A percentile compares a stretch with the other conserved stretches of the same genome.
phyloP scores from a whole-genome alignment of 2,329 filamentous ascomycete genomes.

The Fusarium foetens region DNA sequence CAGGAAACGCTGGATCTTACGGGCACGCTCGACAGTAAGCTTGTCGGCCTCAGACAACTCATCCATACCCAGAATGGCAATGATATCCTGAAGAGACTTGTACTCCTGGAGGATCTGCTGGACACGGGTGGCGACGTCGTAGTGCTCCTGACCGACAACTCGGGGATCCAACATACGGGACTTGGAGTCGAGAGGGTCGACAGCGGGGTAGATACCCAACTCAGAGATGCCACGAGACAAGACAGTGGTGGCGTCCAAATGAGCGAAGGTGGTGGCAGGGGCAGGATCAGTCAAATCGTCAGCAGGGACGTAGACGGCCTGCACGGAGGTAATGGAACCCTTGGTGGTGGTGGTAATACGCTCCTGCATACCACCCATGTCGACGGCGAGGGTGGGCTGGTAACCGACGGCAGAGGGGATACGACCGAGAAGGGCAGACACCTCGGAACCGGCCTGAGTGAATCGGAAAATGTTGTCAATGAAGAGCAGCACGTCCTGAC shows the following conservation, averaged over 20 bases:
- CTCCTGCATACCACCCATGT: constrained; percentile 99
- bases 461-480: constrained; percentile 99
- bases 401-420: constrained; percentile 99
- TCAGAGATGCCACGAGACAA: constrained; percentile 99
- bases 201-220: constrained; percentile 99
- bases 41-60: constrained; percentile 99
- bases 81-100: constrained; percentile 99
- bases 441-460: constrained; percentile 99
- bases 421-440: constrained; percentile 98
- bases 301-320: constrained; percentile 99
- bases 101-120: constrained; percentile 99
- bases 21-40: constrained; percentile 99
- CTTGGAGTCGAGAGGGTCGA: constrained; percentile 99
- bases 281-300: constrained; percentile 99
- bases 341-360: constrained; percentile 99
- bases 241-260: constrained; percentile 99
- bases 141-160: constrained; percentile 98
- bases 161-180: constrained; percentile 99
- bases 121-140: constrained; percentile 91
- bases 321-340: constrained; percentile 99
- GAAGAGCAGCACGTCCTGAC: constrained; percentile 98
- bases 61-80: constrained; percentile 99
- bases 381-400: constrained; percentile 97
- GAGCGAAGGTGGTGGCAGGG: constrained; percentile 98
- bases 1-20: constrained; percentile 99